phyloP scores from a whole-genome alignment of 768 basidiomycete species.

The Boletellus ananiceps region DNA sequence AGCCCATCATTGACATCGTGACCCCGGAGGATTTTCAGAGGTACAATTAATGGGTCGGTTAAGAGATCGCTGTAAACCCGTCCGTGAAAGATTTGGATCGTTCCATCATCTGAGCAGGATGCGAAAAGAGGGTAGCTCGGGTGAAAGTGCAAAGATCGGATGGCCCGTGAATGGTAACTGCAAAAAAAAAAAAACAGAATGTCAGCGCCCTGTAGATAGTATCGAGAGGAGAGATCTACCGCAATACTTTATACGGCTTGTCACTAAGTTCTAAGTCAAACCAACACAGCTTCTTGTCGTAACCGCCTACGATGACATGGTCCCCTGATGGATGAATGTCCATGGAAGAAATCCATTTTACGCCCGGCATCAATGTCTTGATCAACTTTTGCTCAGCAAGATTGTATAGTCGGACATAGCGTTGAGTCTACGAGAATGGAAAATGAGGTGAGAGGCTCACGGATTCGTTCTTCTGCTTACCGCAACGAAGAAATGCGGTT shows the following conservation, averaged over 20 bases:
- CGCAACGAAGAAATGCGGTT: slow-evolving; percentile 97
- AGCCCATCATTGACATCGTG: slow-evolving; percentile 81
- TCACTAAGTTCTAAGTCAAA: slow-evolving; percentile 96
- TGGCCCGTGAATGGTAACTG: slow-evolving; percentile 91
- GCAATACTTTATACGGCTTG: slow-evolving; percentile 94
- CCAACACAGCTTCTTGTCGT: slow-evolving; percentile 97
- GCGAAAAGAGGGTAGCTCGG: slow-evolving; percentile 94
- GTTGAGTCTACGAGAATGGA: slow-evolving; percentile 67
- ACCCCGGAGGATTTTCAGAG: slow-evolving; percentile 93
- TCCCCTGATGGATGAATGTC: slow-evolving; percentile 95
- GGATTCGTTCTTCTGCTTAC: slow-evolving; percentile 45
- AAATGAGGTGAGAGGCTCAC: slow-evolving; percentile 11
- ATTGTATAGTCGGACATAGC: slow-evolving; percentile 94
- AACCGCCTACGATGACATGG: slow-evolving; percentile 95
- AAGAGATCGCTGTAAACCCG: slow-evolving; percentile 93
- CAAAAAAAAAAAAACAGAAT: background rate
- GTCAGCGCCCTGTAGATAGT: slow-evolving; percentile 9
- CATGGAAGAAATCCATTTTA: slow-evolving; percentile 96
- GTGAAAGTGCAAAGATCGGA: slow-evolving; percentile 91
- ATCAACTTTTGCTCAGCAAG: slow-evolving; percentile 88
- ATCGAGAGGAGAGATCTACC: slow-evolving; percentile 41
- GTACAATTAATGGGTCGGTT: slow-evolving; percentile 97
- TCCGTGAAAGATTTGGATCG: slow-evolving; percentile 95
- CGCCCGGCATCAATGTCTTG: slow-evolving; percentile 92
- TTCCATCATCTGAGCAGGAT: slow-evolving; percentile 94